Evolutionary conservation across 495 filamentous ascomycete genomes (phyloP), one percentile per base, ranked within the genome.

Genomic region (Xanthoparmelia taractica): DNA sequence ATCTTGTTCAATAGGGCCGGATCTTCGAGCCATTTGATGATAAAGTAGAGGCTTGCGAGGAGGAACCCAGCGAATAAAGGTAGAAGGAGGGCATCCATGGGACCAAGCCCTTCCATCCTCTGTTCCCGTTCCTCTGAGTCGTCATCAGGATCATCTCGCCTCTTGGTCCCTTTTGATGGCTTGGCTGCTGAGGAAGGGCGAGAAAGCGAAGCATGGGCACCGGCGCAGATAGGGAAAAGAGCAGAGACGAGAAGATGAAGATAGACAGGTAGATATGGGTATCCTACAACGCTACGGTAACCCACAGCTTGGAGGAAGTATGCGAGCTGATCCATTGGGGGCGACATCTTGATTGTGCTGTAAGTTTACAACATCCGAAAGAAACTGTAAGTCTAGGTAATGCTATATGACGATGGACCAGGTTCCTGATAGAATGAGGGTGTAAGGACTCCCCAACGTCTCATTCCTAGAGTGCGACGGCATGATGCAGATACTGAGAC

Each of bases 11-110:
- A 68, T 13, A 94, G 74, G 13, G 83, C 78, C 0, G 93, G 85
- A 68, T 96, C 89, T 66, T 94, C 81, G 33, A 96, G 80, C 81
- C 87, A 95, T 69, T 95, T 90, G 71, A 97, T 91, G 59, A 96
- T 78, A 69, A 92, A 84, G 74, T 97, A 97, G 17, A 98, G 79
- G 0, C 84, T 86, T 36, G 86, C 79, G 13, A 98, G 82, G 0
- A 86, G 83, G 3, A 75, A 63, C 8, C 86, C 94, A 12, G 91
- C 93, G 40, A 89, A 74, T n/a, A 97, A 66, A 11, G 94, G 94
- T 58, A 97, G 87, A 73, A 94, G 77, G 66, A 97, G 79, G 38
- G 91, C 94, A 75, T 97, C 94, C 0, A 83, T 86, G 4, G 90
- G 87, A 25, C 79, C 77, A 38, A 98, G 74, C 2, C 88, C 89